phyloP scores from a whole-genome alignment of 805 yeast species.

The Blastobotrys mokoenaii region DNA sequence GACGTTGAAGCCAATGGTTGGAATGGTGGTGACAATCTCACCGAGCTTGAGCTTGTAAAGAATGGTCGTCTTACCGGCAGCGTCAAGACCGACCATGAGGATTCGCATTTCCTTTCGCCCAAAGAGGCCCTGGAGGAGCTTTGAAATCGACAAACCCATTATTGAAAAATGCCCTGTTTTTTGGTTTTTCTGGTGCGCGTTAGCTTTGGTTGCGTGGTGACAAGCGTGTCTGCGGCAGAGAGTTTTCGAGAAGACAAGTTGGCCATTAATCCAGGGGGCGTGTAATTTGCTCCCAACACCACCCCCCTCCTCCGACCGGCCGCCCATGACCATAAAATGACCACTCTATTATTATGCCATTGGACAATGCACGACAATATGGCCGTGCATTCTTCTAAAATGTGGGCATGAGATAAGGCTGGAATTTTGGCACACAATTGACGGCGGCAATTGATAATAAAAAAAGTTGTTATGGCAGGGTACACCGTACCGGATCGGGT shows the following conservation, averaged over 20 bases:
- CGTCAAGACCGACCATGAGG: constrained; percentile 96
- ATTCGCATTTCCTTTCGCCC: constrained; percentile 98
- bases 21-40: constrained; percentile 92
- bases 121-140: constrained; percentile 87
- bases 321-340: too few relatives aligned
- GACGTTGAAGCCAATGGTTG: constrained; percentile 95
- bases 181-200: background rate
- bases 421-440: too few relatives aligned
- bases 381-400: too few relatives aligned
- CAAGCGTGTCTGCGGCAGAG: background rate
- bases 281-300: too few relatives aligned
- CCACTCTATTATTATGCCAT: too few relatives aligned
- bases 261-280: too few relatives aligned
- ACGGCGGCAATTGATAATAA: too few relatives aligned
- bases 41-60: constrained; percentile 90
- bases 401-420: too few relatives aligned
- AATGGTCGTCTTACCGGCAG: constrained; percentile 98
- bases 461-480: too few relatives aligned
- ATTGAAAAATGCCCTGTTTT: constrained; percentile 8
- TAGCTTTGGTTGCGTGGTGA: background rate
- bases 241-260: background rate
- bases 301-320: too few relatives aligned
- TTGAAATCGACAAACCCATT: constrained; percentile 96
- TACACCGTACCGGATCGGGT: too few relatives aligned
- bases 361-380: too few relatives aligned